Percentiles rank a stretch among this genome's conserved stretches.
Evolutionary conservation across 2,329 filamentous ascomycete species (phyloP).

Genomic region (Onygenales sp.): DNA sequence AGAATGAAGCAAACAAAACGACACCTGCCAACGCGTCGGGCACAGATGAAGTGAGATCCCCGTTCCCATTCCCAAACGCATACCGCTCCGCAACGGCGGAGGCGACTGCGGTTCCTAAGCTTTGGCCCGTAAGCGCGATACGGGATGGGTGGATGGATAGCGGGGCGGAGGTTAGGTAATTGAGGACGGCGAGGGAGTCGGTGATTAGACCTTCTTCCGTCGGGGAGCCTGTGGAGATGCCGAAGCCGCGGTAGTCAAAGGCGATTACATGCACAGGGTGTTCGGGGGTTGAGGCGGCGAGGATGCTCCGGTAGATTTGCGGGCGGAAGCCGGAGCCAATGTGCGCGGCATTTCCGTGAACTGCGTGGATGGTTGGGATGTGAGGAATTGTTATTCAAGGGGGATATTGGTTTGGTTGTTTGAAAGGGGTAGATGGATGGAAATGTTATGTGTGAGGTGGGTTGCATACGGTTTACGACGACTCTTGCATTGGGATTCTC

Average conservation of each 20-base stretch:
- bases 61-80: constrained; percentile 30
- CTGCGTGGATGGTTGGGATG: constrained; percentile 11
- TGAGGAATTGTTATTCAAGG: constrained; percentile 6
- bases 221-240: constrained; percentile 67
- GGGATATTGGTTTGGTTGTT: background rate
- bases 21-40: constrained; percentile 65
- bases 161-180: constrained; percentile 51
- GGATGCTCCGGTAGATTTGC: constrained; percentile 65
- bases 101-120: constrained; percentile 76
- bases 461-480: constrained; percentile 43
- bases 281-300: constrained; percentile 56
- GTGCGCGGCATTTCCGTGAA: constrained; percentile 68
- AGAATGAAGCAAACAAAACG: constrained; percentile 72
- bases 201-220: constrained; percentile 71
- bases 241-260: constrained; percentile 86
- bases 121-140: constrained; percentile 78
- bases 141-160: constrained; percentile 57
- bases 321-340: constrained; percentile 70
- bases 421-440: constrained; percentile 13
- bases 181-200: constrained; percentile 63
- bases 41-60: constrained; percentile 23
- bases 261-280: constrained; percentile 66
- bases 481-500: constrained; percentile 42
- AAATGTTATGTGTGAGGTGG: background rate
- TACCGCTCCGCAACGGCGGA: constrained; percentile 66